Evolutionary conservation across 2,329 filamentous ascomycete species (phyloP).

Genomic region (Epichloe hybrida): DNA sequence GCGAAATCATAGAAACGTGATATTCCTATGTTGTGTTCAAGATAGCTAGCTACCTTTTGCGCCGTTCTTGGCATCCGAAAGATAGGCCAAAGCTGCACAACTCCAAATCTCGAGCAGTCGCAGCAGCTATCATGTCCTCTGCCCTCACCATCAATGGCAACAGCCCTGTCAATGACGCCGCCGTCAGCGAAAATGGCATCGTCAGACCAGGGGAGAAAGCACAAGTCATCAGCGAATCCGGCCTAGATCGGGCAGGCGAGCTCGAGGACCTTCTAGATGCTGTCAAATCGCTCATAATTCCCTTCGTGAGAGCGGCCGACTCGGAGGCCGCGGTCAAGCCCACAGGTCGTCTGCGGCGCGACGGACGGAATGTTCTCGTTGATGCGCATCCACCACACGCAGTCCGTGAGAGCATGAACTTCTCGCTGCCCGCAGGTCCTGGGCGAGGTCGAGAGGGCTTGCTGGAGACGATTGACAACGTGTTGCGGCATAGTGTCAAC

Average conservation of each 20-base stretch:
- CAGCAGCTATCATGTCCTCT: no score
- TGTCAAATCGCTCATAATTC: constrained; percentile 2
- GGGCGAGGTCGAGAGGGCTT: constrained; percentile 60
- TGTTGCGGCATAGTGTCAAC: constrained; percentile 80
- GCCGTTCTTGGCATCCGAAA: no score
- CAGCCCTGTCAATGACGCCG: no score
- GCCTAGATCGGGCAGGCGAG: constrained; percentile 1
- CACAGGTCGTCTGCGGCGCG: neutral
- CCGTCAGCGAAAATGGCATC: no score
- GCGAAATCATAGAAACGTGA: no score
- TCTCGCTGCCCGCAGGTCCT: constrained; percentile 35
- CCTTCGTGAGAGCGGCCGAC: constrained; percentile 1
- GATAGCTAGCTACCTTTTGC: no score
- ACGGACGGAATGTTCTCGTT: neutral
- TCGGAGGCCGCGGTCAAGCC: neutral
- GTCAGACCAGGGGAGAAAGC: no score
- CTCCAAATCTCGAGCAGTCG: no score
- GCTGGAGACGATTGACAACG: constrained; percentile 51
- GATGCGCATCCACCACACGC: neutral
- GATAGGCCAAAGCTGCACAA: no score
- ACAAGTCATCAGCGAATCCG: neutral
- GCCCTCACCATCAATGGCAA: no score
- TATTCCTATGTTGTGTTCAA: no score
- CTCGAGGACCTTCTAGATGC: constrained; percentile 2
- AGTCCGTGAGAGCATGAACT: neutral